Base-by-base conservation (phyloP, 345 rosid species). In the Conringia planisiliqua region DNA sequence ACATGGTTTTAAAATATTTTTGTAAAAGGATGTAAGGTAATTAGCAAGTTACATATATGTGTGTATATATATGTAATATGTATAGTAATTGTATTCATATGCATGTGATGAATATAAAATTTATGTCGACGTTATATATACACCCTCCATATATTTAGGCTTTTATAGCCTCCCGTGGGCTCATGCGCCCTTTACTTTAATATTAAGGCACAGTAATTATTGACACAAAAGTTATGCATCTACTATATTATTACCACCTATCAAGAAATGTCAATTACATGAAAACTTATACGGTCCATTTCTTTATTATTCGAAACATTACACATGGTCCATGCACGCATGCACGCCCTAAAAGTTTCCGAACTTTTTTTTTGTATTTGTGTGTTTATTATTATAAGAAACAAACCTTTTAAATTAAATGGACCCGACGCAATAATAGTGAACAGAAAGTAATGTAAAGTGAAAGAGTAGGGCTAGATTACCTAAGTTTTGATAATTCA, bases 281-380 rank as follows among this genome's bases (percentile, higher is more conserved):
- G 73, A 78, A 78, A 78, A 66, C 27, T 32, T 59, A 78, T 16
- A 56, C 57, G 30, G 77, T 78, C 68, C 64, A 66, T 72, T 72
- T 66, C 68, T 44, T 71, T 50, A 71, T 71, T 12, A 59, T 58
- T 59, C 33, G 33, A 66, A 59, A 72, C 73, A 51, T 17, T 47
- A 57, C 67, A 77, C 67, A 78, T 78, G 81, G 81, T 78, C 81
- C 81, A 72, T 78, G 81, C 81, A 78, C 77, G 77, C 66, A 78
- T 7, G 81, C 81, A 72, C 73, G 81, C 77, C 73, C 64, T 52
- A 59, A 78, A 78, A 78, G 73, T 77, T 35, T 39, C 7, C 32
- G 60, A 13, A 62, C 9, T 38, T 52, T 66, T 52, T 66, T 14
- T 52, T 68, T 24, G 24, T 42, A 38, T 62, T 42, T 27, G 64